Evolutionary conservation across 345 rosid genomes (phyloP), one percentile per base, ranked within the genome.

Genomic region (Euphorbia tirucalli): DNA sequence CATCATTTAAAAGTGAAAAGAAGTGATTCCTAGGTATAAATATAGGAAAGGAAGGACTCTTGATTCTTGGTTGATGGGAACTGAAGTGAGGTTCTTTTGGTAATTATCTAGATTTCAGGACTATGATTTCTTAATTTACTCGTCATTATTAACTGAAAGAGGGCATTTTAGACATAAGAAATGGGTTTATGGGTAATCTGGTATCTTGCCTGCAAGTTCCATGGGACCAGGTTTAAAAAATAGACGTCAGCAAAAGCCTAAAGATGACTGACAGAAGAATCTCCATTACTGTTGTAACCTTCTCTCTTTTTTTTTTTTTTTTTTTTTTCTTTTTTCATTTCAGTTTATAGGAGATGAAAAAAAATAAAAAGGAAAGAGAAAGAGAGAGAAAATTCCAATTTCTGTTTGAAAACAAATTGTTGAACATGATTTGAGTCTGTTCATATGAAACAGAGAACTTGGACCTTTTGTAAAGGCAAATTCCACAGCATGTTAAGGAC

Each of bases 181-280:
- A 28, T n/a, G 31, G 11, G 68, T 57, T n/a, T 50, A 74, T 46
- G 69, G 77, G 74, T 70, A 76, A 70, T 74, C 79, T 79, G 82
- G 74, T 60, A 75, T 78, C 75, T 84, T 84, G 81, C 44, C 80
- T 80, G 74, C 78, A 76, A 75, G 78, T 75, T 76, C 67, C 1
- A 75, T 72, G 83, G 83, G 88, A 80, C 83, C 77, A 70, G 76
- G 62, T 78, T 62, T 65, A 61, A 28, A 68, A 77, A 59, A 31
- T 68, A 79, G 72, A 78, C 82, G 79, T 75, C 83, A 75, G 86
- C 84, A 78, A 77, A 78, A 81, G 80, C 73, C 79, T 56, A 82
- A 27, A 18, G 46, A 62, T 73, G 71, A 83, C 81, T 80, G 87
- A 75, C 89, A 85, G 79, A 88, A 86, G 85, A 88, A 86, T 85